A percentile compares a stretch with the other conserved stretches of the same genome.
Evolutionary conservation across 345 rosid species (phyloP).

Genomic region (Eucalyptus cloeziana): DNA sequence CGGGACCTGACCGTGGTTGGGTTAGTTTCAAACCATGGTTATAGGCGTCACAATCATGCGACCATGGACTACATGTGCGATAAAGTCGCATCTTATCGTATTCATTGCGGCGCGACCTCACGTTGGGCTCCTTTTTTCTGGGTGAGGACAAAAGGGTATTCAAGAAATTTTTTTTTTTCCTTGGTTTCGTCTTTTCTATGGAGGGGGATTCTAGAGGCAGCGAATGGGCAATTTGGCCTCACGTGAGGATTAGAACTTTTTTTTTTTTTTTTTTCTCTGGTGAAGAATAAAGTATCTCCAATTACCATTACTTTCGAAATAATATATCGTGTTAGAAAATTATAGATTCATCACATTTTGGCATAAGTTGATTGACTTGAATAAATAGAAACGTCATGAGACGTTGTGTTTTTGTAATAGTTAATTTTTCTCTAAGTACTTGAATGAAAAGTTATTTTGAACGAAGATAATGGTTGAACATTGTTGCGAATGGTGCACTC

Average conservation of each 20-base stretch:
- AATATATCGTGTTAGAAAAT: not conserved
- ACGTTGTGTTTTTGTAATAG: accelerated
- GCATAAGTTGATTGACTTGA: not conserved
- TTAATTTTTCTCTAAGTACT: not conserved
- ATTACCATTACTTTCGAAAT: not conserved
- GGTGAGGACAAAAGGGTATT: not conserved
- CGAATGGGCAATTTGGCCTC: not conserved
- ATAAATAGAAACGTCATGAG: not conserved
- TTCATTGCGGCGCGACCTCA: not conserved
- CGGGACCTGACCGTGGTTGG: not conserved
- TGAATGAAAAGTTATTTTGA: not conserved
- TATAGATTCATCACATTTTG: not conserved
- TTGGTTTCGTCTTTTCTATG: not conserved
- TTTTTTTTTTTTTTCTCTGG: not conserved
- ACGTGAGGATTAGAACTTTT: not conserved
- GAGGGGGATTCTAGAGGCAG: not conserved
- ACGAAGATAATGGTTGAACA: accelerated
- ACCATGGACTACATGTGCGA: not conserved
- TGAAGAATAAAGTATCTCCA: not conserved
- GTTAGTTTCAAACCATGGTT: not conserved
- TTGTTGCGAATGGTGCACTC: not conserved
- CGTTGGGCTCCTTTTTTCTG: not conserved
- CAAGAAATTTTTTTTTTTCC: no score
- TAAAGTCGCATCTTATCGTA: not conserved
- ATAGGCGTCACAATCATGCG: not conserved